Conservation (phyloP, 805 yeast species). For the Yarrowia yakushimensis region DNA sequence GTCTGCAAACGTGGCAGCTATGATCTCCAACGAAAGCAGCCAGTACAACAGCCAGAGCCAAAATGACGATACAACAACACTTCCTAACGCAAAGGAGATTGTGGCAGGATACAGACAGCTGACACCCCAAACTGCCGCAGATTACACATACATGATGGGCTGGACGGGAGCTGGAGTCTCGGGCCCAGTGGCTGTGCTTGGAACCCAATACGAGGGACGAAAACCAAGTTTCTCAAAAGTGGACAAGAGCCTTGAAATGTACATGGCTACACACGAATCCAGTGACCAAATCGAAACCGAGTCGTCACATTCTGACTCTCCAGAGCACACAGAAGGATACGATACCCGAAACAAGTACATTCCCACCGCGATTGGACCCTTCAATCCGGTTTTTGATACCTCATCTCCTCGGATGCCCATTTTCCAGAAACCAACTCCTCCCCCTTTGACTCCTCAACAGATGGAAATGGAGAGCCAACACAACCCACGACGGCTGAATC, state of each 20-base stretch:
- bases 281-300: neutral
- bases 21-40: neutral
- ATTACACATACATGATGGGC: constrained; percentile 16
- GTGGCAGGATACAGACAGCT: constrained; percentile 7
- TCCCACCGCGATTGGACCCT: neutral
- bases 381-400: constrained; percentile 9
- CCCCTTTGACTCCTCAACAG: neutral
- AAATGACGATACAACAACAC: neutral
- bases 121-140: constrained; percentile 3
- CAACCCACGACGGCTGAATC: neutral
- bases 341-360: neutral
- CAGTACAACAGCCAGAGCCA: constrained; percentile 16
- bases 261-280: neutral
- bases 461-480: neutral
- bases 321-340: neutral
- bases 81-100: neutral
- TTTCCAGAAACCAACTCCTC: neutral
- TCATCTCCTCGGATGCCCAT: constrained; percentile 13
- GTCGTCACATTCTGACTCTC: neutral
- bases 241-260: neutral
- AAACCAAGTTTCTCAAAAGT: neutral
- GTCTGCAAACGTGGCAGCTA: neutral
- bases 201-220: neutral
- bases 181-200: neutral
- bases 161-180: constrained; percentile 5